Percentiles rank a stretch among this genome's conserved stretches.
phyloP scores from a whole-genome alignment of 2,329 filamentous ascomycete species.

The Fusarium sp. region DNA sequence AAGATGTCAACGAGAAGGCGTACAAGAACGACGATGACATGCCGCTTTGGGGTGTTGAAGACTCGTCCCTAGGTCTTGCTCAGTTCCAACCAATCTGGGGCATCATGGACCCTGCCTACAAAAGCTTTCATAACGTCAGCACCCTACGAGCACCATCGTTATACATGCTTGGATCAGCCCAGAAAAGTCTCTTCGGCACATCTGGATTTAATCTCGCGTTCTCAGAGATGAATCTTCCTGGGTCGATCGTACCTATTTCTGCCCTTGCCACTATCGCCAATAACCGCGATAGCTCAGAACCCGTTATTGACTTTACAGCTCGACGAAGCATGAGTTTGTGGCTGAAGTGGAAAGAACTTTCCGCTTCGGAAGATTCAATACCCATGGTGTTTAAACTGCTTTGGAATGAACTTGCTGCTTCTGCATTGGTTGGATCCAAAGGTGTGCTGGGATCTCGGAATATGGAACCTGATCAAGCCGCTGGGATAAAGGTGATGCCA shows the following conservation, averaged over 20 bases:
- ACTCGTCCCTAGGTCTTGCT: slow-evolving; percentile 28
- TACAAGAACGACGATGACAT: slow-evolving; percentile 47
- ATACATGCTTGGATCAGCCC: slow-evolving; percentile 18
- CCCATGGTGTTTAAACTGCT: slow-evolving; percentile 20
- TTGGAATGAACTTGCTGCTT: slow-evolving; percentile 37
- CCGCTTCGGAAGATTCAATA: slow-evolving; percentile 10
- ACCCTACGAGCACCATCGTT: slow-evolving; percentile 25
- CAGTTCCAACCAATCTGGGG: slow-evolving; percentile 39
- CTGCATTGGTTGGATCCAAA: slow-evolving; percentile 37
- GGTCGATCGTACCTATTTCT: slow-evolving; percentile 21
- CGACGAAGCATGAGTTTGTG: slow-evolving; percentile 30
- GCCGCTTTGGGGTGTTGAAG: slow-evolving; percentile 51
- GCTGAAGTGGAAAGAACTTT: slow-evolving; percentile 32
- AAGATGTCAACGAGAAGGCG: slow-evolving; percentile 49
- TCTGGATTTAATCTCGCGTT: not conserved
- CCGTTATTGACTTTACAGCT: slow-evolving; percentile 16
- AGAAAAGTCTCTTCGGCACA: not conserved
- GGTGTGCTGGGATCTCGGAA: slow-evolving; percentile 33
- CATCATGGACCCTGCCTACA: slow-evolving; percentile 29
- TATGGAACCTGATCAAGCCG: slow-evolving; percentile 15
- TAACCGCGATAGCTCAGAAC: not conserved
- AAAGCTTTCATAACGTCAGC: slow-evolving; percentile 24
- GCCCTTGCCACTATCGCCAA: slow-evolving; percentile 15
- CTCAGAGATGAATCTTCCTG: slow-evolving; percentile 23
- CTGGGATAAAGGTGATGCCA: slow-evolving; percentile 15